Evolutionary conservation across 2,329 filamentous ascomycete genomes (phyloP).

Genomic region (Diaporthe australafricana): DNA sequence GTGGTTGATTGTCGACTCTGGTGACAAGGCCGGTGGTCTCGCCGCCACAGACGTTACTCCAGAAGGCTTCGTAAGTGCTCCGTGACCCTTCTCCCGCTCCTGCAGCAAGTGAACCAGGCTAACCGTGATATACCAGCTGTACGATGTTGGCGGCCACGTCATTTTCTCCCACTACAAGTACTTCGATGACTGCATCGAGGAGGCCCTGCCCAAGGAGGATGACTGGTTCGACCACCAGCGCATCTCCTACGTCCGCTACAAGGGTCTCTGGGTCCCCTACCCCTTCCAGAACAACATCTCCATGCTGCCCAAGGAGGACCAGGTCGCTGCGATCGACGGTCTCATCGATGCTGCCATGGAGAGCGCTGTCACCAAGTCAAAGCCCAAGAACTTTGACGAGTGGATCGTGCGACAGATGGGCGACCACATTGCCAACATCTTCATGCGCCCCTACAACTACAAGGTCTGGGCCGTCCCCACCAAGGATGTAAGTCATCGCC

Average conservation of each 20-base stretch:
- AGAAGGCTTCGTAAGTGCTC: slow-evolving; percentile 87
- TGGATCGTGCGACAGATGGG: slow-evolving; percentile 97
- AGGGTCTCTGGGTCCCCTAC: slow-evolving; percentile 96
- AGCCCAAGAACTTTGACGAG: slow-evolving; percentile 97
- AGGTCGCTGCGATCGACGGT: slow-evolving; percentile 93
- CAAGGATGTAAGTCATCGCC: slow-evolving; percentile 77
- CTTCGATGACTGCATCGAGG: slow-evolving; percentile 98
- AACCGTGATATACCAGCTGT: slow-evolving; percentile 72
- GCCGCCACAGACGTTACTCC: slow-evolving; percentile 94
- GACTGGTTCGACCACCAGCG: slow-evolving; percentile 99
- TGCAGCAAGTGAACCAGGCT: neutral
- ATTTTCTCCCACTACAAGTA: slow-evolving; percentile 99
- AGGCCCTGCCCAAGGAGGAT: slow-evolving; percentile 91
- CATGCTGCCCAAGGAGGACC: slow-evolving; percentile 96
- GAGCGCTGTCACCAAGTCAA: slow-evolving; percentile 85
- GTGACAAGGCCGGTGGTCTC: slow-evolving; percentile 92
- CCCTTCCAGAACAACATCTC: slow-evolving; percentile 99
- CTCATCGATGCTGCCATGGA: slow-evolving; percentile 95
- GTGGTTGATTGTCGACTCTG: slow-evolving; percentile 95
- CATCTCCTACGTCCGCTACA: slow-evolving; percentile 98
- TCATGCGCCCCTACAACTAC: slow-evolving; percentile 99
- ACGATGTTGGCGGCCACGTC: slow-evolving; percentile 98
- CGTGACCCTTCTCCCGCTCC: slow-evolving; percentile 27
- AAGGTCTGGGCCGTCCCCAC: slow-evolving; percentile 99
- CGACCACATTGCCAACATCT: slow-evolving; percentile 88